A percentile compares a stretch with the other conserved stretches of the same genome.
phyloP scores from a whole-genome alignment of 2,329 filamentous ascomycete species.

The Pseudopithomyces maydicus region DNA sequence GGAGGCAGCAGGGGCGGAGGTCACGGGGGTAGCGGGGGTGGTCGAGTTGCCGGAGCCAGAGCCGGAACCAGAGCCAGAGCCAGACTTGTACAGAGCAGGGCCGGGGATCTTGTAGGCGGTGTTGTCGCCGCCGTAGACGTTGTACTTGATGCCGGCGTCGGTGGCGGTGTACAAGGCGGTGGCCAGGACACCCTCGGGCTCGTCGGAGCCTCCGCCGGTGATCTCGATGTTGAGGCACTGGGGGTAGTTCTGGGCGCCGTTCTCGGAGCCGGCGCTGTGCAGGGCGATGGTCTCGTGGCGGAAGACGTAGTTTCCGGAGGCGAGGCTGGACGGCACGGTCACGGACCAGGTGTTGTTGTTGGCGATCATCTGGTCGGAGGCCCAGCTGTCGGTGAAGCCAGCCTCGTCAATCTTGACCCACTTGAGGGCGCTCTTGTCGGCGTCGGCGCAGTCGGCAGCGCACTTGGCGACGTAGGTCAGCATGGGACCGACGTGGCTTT shows the following conservation, averaged over 20 bases:
- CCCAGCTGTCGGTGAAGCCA: constrained; percentile 44
- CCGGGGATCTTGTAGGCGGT: constrained; percentile 50
- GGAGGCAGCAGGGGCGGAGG: constrained; percentile 4
- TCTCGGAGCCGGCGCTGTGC: constrained; percentile 49
- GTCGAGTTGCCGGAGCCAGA: constrained; percentile 18
- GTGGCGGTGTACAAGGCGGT: constrained; percentile 54
- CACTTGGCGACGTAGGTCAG: constrained; percentile 47
- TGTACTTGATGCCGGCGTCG: constrained; percentile 51
- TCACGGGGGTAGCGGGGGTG: constrained; percentile 13
- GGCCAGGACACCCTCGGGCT: constrained; percentile 54
- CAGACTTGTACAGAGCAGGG: constrained; percentile 42
- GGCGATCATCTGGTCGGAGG: constrained; percentile 43
- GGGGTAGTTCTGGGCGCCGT: constrained; percentile 60
- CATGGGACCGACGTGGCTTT: constrained; percentile 45
- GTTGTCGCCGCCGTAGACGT: constrained; percentile 42
- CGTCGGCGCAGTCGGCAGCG: constrained; percentile 35
- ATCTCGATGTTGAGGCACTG: constrained; percentile 59
- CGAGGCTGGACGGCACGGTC: constrained; percentile 52
- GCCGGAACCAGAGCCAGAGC: constrained; percentile 2
- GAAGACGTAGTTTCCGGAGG: constrained; percentile 59
- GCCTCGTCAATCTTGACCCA: constrained; percentile 46
- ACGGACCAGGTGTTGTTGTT: constrained; percentile 57
- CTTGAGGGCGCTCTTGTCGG: constrained; percentile 41
- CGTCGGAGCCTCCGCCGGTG: constrained; percentile 52
- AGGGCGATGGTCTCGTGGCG: constrained; percentile 61